These are phyloP conservation scores for Dictyostelium firmibasis DNA, from an alignment of 78 protist species.

Conservation along the genomic window DNA sequence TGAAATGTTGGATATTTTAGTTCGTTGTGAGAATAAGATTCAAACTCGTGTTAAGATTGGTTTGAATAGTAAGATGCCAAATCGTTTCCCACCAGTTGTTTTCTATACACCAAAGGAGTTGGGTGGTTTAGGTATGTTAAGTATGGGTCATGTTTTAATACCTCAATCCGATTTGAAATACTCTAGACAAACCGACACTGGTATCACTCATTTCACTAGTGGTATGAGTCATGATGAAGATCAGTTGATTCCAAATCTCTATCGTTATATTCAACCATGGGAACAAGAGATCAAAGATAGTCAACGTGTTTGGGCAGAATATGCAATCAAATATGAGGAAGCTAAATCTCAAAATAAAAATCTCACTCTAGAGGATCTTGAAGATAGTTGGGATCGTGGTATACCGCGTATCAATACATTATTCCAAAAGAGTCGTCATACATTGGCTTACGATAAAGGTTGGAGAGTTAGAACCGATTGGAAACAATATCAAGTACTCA, in stretches of 20 bases:
- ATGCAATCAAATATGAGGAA: constrained; percentile 97
- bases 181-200: constrained; percentile 96
- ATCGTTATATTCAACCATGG: constrained; percentile 99
- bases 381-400: constrained; percentile 99
- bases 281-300: constrained; percentile 99
- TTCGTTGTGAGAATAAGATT: constrained; percentile 99
- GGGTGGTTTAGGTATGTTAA: constrained; percentile 99
- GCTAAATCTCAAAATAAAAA: constrained; percentile 98
- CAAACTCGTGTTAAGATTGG: constrained; percentile 99
- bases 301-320: constrained; percentile 99
- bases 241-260: constrained; percentile 99
- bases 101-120: constrained; percentile 99
- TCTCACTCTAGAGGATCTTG: constrained; percentile 99
- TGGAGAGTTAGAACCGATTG: constrained; percentile 99
- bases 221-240: constrained; percentile 99
- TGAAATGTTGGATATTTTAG: constrained; percentile 98
- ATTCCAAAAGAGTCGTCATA: constrained; percentile 98
- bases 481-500: constrained; percentile 97
- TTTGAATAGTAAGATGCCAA: constrained; percentile 99
- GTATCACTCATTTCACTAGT: constrained; percentile 98
- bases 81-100: constrained; percentile 99
- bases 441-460: constrained; percentile 99
- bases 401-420: constrained; percentile 99
- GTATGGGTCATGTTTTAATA: constrained; percentile 99
- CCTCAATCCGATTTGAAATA: constrained; percentile 99